Percentiles rank a stretch among this genome's conserved stretches.
phyloP scores from a whole-genome alignment of 2,329 filamentous ascomycete genomes.

The Fusarium lateritium region DNA sequence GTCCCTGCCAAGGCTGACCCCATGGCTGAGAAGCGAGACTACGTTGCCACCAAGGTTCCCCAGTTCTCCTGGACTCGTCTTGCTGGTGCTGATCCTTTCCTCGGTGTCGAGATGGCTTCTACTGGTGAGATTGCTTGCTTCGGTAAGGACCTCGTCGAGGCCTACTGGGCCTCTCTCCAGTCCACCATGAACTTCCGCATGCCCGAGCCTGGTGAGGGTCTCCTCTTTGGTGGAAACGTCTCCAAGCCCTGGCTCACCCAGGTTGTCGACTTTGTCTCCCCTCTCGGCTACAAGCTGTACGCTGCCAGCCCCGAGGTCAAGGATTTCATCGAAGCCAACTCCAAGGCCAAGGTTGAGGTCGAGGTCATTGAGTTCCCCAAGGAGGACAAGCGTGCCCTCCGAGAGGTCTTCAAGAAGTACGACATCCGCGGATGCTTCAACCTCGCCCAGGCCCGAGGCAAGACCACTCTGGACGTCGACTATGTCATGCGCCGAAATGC shows the following conservation, averaged over 20 bases:
- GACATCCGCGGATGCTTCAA: constrained; percentile 98
- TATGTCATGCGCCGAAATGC: constrained; percentile 99
- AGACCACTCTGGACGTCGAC: constrained; percentile 90
- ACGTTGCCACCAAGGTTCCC: constrained; percentile 96
- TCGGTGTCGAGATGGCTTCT: constrained; percentile 97
- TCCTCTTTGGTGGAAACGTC: constrained; percentile 91
- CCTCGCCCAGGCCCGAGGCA: constrained; percentile 85
- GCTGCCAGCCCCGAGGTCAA: constrained; percentile 88
- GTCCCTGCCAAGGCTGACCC: constrained; percentile 89
- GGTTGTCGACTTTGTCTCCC: constrained; percentile 88
- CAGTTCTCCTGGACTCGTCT: constrained; percentile 99
- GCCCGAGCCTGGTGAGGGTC: constrained; percentile 93
- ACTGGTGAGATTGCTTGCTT: constrained; percentile 99
- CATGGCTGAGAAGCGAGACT: constrained; percentile 91
- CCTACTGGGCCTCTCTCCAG: constrained; percentile 97
- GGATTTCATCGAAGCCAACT: constrained; percentile 80
- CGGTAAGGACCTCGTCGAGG: constrained; percentile 94
- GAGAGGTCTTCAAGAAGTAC: constrained; percentile 97
- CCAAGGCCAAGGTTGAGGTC: constrained; percentile 78
- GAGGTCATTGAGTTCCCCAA: constrained; percentile 98
- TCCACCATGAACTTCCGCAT: constrained; percentile 99
- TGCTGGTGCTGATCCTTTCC: constrained; percentile 95
- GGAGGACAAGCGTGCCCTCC: constrained; percentile 93
- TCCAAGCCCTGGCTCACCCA: constrained; percentile 78
- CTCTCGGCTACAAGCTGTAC: constrained; percentile 94